A percentile compares a stretch with the other conserved stretches of the same genome.
These are phyloP conservation scores for Fonsecaea erecta DNA, from an alignment of 2,329 filamentous ascomycete genomes.

Conservation along the genomic window DNA sequence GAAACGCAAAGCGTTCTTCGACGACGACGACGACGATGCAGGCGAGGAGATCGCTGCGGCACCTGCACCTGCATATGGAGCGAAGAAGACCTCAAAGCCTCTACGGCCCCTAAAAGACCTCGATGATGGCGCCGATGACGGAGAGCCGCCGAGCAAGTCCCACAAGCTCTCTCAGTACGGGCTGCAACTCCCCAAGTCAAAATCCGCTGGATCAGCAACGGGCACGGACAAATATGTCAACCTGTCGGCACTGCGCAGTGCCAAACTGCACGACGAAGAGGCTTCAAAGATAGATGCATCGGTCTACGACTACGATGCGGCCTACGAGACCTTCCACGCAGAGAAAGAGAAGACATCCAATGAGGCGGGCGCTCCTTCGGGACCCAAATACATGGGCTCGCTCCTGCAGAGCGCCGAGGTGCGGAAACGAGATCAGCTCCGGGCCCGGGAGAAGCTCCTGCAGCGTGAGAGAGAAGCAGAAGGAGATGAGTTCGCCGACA, in stretches of 20 bases:
- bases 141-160: conserved; percentile 42
- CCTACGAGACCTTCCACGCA: conserved; percentile 54
- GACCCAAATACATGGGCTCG: conserved; percentile 65
- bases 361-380: conserved; percentile 35
- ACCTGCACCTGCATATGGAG: conserved; percentile 24
- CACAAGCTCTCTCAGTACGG: conserved; percentile 37
- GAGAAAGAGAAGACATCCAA: conserved; percentile 38
- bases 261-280: conserved; percentile 50
- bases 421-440: conserved; percentile 66
- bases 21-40: conserved; percentile 47
- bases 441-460: conserved; percentile 65
- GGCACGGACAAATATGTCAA: conserved; percentile 47
- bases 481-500: conserved; percentile 69
- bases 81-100: conserved; percentile 39
- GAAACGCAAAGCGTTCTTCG: conserved; percentile 56
- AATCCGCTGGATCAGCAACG: conserved; percentile 15
- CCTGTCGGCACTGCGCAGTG: conserved; percentile 53
- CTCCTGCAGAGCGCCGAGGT: conserved; percentile 64
- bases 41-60: conserved; percentile 28
- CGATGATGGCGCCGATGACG: conserved; percentile 30
- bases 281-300: conserved; percentile 52
- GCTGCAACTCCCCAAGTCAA: conserved; percentile 35
- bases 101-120: conserved; percentile 24
- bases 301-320: conserved; percentile 56
- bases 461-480: conserved; percentile 66